Evolutionary conservation across 164 flowering plant species (phyloP), one percentile per base, ranked within the genome.

Genomic region (Magnolia kwangsiensis): DNA sequence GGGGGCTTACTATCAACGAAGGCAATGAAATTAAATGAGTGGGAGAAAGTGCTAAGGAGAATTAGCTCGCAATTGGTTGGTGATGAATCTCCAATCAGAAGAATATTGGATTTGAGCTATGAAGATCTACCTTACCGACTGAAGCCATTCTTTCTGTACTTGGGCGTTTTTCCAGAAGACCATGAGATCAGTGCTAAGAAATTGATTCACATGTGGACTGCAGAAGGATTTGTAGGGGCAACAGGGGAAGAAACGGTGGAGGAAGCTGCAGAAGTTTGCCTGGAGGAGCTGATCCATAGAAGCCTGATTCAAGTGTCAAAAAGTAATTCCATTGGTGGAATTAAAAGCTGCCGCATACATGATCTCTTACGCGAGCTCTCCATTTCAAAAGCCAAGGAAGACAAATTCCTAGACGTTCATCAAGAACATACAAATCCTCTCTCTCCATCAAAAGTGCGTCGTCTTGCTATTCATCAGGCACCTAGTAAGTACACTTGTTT

Each of bases 91-190:
- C 8, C 20, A 50, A 19, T 71, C 0, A 9, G 13, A 14, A 9
- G 14, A 8, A 70, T 72, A 51, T 55, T 75, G 20, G 58, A 75
- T 75, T 65, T 79, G 50, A 75, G 81, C 20, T 68, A 68, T 6
- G 24, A 14, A 7, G 71, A 68, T 37, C 18, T 68, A 19, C 71
- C 71, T 3, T 68, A 29, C n/a, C 13, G 31, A 29, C 8, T 68
- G n/a, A 68, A 68, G 16, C 16, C 45, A n/a, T 68, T 50, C 50
- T 68, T 68, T 18, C 20, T 68, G 9, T 18, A 29, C 5, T 18
- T 14, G 0, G 49, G n/a, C 16, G 16, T n/a, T 13, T 68, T 29
- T 14, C 71, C 71, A 1, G 71, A 68, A 37, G 71, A 68, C 8
- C 16, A 2, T 37, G 14, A 8, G 14, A 29, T 68, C 50, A 0